Base-by-base conservation (phyloP, 208 protist species). In the Crithidia thermophila region DNA sequence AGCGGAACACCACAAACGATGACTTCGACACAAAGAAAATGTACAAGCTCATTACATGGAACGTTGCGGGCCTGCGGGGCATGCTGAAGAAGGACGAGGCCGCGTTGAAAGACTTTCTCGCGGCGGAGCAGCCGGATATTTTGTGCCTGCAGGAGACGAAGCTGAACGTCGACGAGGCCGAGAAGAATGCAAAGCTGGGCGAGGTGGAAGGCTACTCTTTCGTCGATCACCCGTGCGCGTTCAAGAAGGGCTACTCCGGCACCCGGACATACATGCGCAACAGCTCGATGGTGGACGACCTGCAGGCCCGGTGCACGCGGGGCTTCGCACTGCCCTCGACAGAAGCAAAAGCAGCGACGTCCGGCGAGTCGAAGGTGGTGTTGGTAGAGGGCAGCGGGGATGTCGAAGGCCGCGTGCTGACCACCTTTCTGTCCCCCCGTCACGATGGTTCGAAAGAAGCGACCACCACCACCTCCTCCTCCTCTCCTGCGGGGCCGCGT, bases 61-160 rank as follows among this genome's bases (percentile, higher is more conserved):
- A 98, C 68, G 94, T 98, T 9, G 93, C 94, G n/a, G 94, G 94
- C 4, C 66, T 97, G 31, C 87, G 90, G 8, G 94, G 92, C 13
- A n/a, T 97, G 33, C 72, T 94, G 37, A 72, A 80, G 45, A 97
- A 95, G 71, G 71, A 91, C 57, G 72, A 33, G 18, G 59, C 74
- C 18, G 81, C 65, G 20, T 58, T 98, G 27, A 52, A 67, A 30
- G 55, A 80, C 34, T 67, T 98, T 3, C 39, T 93, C 16, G 56
- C 66, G 43, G 33, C 23, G 16, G 88, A 98, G 79, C 47, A 81
- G 45, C 94, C 92, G 4, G 87, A 97, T 56, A 59, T 94, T 8
- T 70, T 98, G 45, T 96, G 89, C 52, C 64, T 98, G 59, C 95
- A 98, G 70, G 95, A 98, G 68, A 98, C 94, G n/a, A 98, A 98